Evolutionary conservation across 306 rosid genomes (phyloP), one percentile per base, ranked within the genome.

Genomic region (Ceratonia siliqua): DNA sequence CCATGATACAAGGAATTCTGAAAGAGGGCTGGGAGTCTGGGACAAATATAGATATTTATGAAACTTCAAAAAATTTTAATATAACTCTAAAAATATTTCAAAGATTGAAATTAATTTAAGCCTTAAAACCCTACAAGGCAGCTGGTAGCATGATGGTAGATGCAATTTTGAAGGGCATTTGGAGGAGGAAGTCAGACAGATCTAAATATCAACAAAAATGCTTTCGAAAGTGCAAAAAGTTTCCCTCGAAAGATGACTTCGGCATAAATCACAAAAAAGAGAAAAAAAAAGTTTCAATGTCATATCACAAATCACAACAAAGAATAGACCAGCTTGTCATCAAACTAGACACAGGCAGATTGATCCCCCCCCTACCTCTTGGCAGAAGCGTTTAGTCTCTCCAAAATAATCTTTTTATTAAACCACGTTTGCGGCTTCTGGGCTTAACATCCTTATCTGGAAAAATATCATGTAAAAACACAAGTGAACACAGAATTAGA

Each of bases 361-460:
- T 71, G 77, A 76, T 55, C 72, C 52, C 61, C 61, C n/a, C 49
- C 48, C 57, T 46, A 13, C 49, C 61, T 24, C 62, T 35, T 22
- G n/a, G 13, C 8, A 21, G 13, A 21, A 53, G 7, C 14, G 9
- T 36, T 62, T 73, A 74, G 30, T 74, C 58, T 70, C 78, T 84
- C 80, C 78, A 70, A 77, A 73, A 77, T 59, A 76, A 62, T 56
- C 73, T 20, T 55, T 28, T 84, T 73, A 46, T 32, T 18, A 25
- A 66, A 43, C 79, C 67, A 14, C 71, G 62, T 38, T 17, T 76
- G 12, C 62, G 72, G 61, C 75, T 74, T 73, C 61, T 62, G 49
- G 30, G 75, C 75, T 62, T 63, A 69, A 63, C 57, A 45, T 36
- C 43, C 74, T 80, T 68, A 56, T 58, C 85, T 84, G 82, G 15